These are phyloP conservation scores for Ophiocordyceps camponoti-floridani DNA, from an alignment of 2,329 filamentous ascomycete species.

Conservation along the genomic window DNA sequence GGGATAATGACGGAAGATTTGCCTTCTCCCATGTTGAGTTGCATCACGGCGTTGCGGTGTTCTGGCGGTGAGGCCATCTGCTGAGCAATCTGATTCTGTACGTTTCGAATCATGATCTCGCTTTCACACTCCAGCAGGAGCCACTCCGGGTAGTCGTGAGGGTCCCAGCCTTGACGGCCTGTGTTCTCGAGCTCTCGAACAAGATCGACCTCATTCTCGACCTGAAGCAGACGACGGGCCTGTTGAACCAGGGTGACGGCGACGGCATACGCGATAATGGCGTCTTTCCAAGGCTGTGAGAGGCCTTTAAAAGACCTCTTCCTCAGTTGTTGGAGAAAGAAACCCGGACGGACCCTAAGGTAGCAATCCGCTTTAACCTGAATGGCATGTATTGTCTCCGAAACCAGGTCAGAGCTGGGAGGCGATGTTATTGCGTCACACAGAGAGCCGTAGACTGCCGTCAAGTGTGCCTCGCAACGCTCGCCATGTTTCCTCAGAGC, in stretches of 20 bases:
- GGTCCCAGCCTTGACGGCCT: constrained; percentile 39
- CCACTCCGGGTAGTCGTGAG: constrained; percentile 33
- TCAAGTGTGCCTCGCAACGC: neutral
- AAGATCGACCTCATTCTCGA: constrained; percentile 1
- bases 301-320: constrained; percentile 4
- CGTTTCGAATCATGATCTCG: constrained; percentile 38
- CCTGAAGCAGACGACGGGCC: constrained; percentile 18
- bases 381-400: neutral
- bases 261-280: constrained; percentile 20
- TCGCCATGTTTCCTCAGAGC: neutral
- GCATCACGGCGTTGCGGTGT: constrained; percentile 28
- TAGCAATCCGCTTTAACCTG: neutral
- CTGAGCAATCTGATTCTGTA: constrained; percentile 38
- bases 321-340: neutral
- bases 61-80: constrained; percentile 28
- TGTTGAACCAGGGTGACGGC: constrained; percentile 22
- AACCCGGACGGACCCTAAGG: neutral
- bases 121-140: constrained; percentile 48
- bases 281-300: constrained; percentile 13
- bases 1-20: constrained; percentile 55
- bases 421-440: neutral
- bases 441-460: neutral
- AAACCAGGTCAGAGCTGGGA: neutral
- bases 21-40: constrained; percentile 56
- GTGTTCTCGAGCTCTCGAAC: constrained; percentile 23